These are phyloP conservation scores for Yamadazyma sp. DNA, from an alignment of 1,139 yeast genomes.

Conservation along the genomic window DNA sequence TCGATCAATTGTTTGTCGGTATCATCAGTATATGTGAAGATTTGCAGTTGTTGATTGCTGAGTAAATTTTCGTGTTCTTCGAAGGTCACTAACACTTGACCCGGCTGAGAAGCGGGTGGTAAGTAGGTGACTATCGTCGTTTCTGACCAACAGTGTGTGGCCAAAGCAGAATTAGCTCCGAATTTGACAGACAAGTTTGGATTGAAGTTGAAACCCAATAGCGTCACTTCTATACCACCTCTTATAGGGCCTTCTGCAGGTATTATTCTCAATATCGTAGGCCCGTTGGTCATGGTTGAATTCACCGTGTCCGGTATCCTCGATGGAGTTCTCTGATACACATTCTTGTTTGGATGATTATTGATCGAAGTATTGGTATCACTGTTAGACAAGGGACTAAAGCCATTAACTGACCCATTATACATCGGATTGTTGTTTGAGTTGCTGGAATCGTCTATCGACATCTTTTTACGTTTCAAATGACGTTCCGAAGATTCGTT, in stretches of 20 bases:
- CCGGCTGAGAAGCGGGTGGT: constrained; percentile 87
- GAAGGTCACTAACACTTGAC: constrained; percentile 88
- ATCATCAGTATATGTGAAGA: constrained; percentile 89
- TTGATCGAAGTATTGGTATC: constrained; percentile 28
- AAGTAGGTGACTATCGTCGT: constrained; percentile 89
- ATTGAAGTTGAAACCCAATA: constrained; percentile 82
- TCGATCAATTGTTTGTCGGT: constrained; percentile 91
- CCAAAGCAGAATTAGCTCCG: constrained; percentile 79
- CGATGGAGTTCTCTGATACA: constrained; percentile 13
- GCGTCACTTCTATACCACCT: constrained; percentile 93
- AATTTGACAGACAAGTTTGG: constrained; percentile 82
- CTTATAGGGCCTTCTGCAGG: constrained; percentile 94
- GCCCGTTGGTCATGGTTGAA: constrained; percentile 29
- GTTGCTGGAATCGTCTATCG: constrained; percentile 45
- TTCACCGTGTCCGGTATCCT: constrained; percentile 16
- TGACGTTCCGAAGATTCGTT: constrained; percentile 42
- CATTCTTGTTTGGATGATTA: constrained; percentile 10
- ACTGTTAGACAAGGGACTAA: constrained; percentile 47
- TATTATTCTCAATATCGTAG: constrained; percentile 77
- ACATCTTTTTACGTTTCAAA: constrained; percentile 43
- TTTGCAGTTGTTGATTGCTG: constrained; percentile 46
- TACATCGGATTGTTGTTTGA: constrained; percentile 43
- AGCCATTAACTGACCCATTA: constrained; percentile 42
- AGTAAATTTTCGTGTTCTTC: constrained; percentile 46
- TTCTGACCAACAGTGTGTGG: constrained; percentile 96